A percentile compares a stretch with the other conserved stretches of the same genome.
Conservation (phyloP, 2,329 filamentous ascomycete genomes). For the Fusarium sp. region DNA sequence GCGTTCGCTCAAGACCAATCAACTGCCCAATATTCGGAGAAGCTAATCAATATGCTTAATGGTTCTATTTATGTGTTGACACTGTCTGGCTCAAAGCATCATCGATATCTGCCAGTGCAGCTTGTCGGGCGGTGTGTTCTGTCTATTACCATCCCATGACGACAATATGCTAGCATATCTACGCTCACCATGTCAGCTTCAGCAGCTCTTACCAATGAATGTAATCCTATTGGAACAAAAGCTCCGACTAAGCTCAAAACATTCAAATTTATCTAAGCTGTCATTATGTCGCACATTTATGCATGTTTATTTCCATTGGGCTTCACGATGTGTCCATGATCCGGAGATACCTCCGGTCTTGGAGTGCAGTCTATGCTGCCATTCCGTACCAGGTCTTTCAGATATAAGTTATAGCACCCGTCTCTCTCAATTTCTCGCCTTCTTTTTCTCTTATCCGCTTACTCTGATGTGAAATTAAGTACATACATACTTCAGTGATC, state of each 20-base stretch:
- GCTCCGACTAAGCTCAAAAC: background rate
- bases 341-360: background rate
- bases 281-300: background rate
- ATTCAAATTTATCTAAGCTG: background rate
- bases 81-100: background rate
- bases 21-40: background rate
- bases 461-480: background rate
- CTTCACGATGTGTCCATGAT: background rate
- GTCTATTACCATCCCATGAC: slow-evolving; percentile 3
- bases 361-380: too few relatives aligned
- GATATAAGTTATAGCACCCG: background rate
- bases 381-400: fast-evolving
- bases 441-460: background rate
- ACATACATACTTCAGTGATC: background rate
- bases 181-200: background rate
- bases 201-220: background rate
- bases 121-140: background rate
- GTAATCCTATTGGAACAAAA: background rate
- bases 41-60: background rate
- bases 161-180: background rate
- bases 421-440: too few relatives aligned
- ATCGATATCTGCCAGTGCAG: background rate
- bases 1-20: background rate
- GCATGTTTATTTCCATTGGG: background rate
- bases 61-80: fast-evolving